A percentile compares a stretch with the other conserved stretches of the same genome.
Evolutionary conservation across 2,329 filamentous ascomycete species (phyloP).

Genomic region (Blastomyces percursus): DNA sequence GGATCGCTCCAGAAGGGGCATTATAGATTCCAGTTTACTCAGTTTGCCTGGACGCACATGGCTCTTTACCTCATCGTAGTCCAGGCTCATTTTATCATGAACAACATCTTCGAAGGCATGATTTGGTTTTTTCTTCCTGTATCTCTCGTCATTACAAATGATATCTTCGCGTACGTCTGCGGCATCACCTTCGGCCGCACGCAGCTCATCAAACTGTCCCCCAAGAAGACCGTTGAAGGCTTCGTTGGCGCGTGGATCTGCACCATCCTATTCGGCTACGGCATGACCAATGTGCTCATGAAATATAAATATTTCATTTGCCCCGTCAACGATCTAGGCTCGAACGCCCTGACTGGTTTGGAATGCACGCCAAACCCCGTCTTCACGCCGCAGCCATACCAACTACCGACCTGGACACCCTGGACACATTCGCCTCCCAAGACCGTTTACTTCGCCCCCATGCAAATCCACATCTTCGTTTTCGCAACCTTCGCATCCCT

Average conservation of each 20-base stretch:
- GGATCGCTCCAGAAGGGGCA: constrained; percentile 87
- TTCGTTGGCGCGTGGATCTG: constrained; percentile 95
- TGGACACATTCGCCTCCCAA: constrained; percentile 38
- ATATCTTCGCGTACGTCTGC: constrained; percentile 96
- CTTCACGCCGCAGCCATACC: constrained; percentile 68
- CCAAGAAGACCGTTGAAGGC: constrained; percentile 98
- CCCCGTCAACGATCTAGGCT: constrained; percentile 89
- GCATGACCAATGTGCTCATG: constrained; percentile 73
- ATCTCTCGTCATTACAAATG: constrained; percentile 91
- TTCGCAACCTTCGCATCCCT: constrained; percentile 91
- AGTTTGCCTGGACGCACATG: constrained; percentile 99
- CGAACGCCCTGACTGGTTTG: constrained; percentile 83
- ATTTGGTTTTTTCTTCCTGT: constrained; percentile 99
- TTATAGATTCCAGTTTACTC: constrained; percentile 97
- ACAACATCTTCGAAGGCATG: constrained; percentile 99
- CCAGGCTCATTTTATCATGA: constrained; percentile 98
- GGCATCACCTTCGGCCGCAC: constrained; percentile 95
- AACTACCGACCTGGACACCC: constrained; percentile 61
- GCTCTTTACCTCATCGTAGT: constrained; percentile 95
- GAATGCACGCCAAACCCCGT: constrained; percentile 85
- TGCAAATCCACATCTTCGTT: constrained; percentile 85
- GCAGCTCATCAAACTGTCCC: constrained; percentile 93
- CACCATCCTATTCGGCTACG: constrained; percentile 74
- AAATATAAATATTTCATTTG: constrained; percentile 97
- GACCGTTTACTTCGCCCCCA: constrained; percentile 67